Evolutionary conservation across 176 grass and related monocot species (phyloP).

Genomic region (Phragmites australis): DNA sequence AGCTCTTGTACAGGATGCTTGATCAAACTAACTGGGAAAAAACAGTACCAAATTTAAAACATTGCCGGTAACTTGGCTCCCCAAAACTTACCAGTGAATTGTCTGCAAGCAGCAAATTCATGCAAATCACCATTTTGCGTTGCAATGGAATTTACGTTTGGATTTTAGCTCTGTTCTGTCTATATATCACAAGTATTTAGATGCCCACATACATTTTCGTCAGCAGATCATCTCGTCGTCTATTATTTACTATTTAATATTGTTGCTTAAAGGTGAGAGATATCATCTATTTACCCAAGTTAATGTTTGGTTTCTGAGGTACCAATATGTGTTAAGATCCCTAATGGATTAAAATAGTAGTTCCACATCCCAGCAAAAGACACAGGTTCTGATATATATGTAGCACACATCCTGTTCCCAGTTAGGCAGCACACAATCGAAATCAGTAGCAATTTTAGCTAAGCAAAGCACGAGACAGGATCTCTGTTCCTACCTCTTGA

Average conservation of each 20-base stretch:
- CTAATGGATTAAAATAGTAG: not conserved
- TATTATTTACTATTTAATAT: not conserved
- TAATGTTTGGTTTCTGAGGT: not conserved
- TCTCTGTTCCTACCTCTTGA: conserved; percentile 59
- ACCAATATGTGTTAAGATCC: not conserved
- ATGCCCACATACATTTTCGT: not conserved
- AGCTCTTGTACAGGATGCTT: not conserved
- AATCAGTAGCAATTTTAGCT: conserved; percentile 1
- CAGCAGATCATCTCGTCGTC: not conserved
- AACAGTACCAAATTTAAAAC: not conserved
- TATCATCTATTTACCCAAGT: not conserved
- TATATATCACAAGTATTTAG: not conserved
- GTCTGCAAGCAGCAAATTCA: not conserved
- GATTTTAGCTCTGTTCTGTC: not conserved
- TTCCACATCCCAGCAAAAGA: not conserved
- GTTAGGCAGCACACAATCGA: not conserved
- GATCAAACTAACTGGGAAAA: not conserved
- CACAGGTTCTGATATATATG: not conserved
- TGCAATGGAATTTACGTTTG: not conserved
- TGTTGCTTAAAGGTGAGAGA: conserved; percentile 9
- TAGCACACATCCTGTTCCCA: not conserved
- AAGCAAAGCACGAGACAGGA: not conserved
- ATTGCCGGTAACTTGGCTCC: not conserved
- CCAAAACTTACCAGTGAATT: not conserved
- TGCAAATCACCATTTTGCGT: not conserved